phyloP scores from a whole-genome alignment of 495 filamentous ascomycete species.

The Penicillium salamii region DNA sequence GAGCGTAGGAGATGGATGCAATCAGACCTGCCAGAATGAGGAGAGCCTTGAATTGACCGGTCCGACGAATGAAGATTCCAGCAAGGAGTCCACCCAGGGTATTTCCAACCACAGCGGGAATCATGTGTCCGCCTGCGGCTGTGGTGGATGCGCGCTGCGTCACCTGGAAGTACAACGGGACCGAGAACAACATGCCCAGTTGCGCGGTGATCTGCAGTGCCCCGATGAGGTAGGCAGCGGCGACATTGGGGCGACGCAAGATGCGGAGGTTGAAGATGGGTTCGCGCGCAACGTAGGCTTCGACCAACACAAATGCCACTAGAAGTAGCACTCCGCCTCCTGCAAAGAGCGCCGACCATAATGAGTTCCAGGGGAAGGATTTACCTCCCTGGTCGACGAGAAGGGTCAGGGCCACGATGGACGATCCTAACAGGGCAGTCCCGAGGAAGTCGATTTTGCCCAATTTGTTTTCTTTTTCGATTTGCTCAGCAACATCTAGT shows the following conservation, averaged over 20 bases:
- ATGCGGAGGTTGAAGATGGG: conserved; percentile 63
- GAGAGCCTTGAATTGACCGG: conserved; percentile 57
- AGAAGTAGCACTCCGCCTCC: conserved; percentile 30
- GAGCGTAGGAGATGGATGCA: conserved; percentile 49
- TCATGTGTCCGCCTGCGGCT: conserved; percentile 56
- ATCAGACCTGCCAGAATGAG: conserved; percentile 49
- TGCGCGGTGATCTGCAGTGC: conserved; percentile 57
- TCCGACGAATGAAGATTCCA: conserved; percentile 55
- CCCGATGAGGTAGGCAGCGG: conserved; percentile 52
- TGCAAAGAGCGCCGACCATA: conserved; percentile 23
- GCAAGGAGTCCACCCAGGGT: conserved; percentile 59
- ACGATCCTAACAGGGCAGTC: conserved; percentile 44
- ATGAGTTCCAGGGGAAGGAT: conserved; percentile 54
- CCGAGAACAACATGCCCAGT: conserved; percentile 45
- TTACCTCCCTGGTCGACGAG: conserved; percentile 60
- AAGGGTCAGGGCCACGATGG: conserved; percentile 48
- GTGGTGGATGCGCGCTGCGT: conserved; percentile 54
- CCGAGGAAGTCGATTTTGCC: conserved; percentile 60
- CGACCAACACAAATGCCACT: conserved; percentile 46
- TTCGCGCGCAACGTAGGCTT: conserved; percentile 50
- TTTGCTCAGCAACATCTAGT: conserved; percentile 37
- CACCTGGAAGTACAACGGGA: conserved; percentile 71
- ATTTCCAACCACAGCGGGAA: conserved; percentile 65
- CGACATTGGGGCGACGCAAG: conserved; percentile 51
- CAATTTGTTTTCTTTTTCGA: conserved; percentile 14